Base-by-base conservation (phyloP, 768 basidiomycete genomes). In the Pisolithus microcarpus region DNA sequence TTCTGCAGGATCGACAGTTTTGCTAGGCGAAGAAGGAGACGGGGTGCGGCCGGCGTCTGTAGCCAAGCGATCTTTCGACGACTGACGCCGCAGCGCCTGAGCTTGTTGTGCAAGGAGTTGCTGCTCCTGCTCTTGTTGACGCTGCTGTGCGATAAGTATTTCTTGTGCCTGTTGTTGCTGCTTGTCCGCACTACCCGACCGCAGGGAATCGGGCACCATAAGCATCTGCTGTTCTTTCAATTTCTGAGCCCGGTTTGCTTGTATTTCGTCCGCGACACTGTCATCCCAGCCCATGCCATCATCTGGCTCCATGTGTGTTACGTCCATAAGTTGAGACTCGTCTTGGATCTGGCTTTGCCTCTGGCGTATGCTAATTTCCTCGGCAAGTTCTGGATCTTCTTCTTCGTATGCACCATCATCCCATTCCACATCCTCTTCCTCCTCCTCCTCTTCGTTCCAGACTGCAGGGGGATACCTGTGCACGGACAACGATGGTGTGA, bases 221-320 rank as follows among this genome's bases (percentile, higher is more conserved):
- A 50, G 38, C 28, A 36, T 56, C 51, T 53, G 61, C 36, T 39
- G 57, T 11, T 66, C 58, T 40, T 54, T 61, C 54, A 53, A 62
- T 51, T 48, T 59, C 54, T 66, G 61, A 19, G 54, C 60, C 43
- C 60, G 66, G 11, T 58, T 66, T 13, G 62, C 65, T 49, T 75
- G 76, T 55, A 75, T 74, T 40, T 75, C 73, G 48, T 78, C 80
- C 2, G 79, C 82, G 10, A 74, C 77, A 36, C 73, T 67, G 49
- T 91, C 87, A 44, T 92, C 91, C 92, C 93, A 94, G 53, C 79
- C 77, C 80, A 94, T 88, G 2, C 84, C 86, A 59, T 93, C 91
- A 53, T 91, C 90, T 0, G 78, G 79, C 48, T 87, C 85, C 75
- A 84, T 79, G 4, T 63, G 63, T 49, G 66, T 61, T 15, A 47